phyloP scores from a whole-genome alignment of 179 eudicot genomes.

The Patellifolia procumbens region DNA sequence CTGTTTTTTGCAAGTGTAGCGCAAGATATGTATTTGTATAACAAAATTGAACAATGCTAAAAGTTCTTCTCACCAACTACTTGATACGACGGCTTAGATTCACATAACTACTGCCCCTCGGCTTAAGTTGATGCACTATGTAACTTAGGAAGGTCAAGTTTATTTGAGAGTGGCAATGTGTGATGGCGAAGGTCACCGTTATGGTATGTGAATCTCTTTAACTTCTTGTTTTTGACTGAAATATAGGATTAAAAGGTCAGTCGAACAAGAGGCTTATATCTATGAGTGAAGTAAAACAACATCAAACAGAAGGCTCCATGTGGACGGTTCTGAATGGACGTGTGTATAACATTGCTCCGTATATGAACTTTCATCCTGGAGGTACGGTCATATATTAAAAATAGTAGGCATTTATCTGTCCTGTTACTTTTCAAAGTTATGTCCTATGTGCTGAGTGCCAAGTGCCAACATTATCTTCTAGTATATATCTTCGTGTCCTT shows the following conservation, averaged over 20 bases:
- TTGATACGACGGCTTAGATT: too few species aligned
- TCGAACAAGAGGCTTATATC: constrained; percentile 81
- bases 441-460: too few species aligned
- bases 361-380: constrained; percentile 99
- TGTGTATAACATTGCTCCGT: constrained; percentile 87
- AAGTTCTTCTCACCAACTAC: too few species aligned
- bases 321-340: constrained; percentile 98
- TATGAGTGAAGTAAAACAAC: constrained; percentile 81
- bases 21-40: not conserved
- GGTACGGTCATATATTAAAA: too few species aligned
- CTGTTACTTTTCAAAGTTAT: not conserved
- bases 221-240: not conserved
- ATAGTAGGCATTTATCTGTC: too few species aligned
- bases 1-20: not conserved
- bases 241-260: constrained; percentile 76
- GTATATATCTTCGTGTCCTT: not conserved
- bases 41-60: too few species aligned
- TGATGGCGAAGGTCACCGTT: not conserved
- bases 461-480: not conserved
- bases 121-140: not conserved
- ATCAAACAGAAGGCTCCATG: constrained; percentile 75
- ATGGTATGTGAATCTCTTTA: too few species aligned
- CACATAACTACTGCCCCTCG: too few species aligned
- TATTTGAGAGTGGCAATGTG: not conserved
- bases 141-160: constrained; percentile 10